Evolutionary conservation across 805 yeast genomes (phyloP).

Genomic region (Ogataea saltuana): DNA sequence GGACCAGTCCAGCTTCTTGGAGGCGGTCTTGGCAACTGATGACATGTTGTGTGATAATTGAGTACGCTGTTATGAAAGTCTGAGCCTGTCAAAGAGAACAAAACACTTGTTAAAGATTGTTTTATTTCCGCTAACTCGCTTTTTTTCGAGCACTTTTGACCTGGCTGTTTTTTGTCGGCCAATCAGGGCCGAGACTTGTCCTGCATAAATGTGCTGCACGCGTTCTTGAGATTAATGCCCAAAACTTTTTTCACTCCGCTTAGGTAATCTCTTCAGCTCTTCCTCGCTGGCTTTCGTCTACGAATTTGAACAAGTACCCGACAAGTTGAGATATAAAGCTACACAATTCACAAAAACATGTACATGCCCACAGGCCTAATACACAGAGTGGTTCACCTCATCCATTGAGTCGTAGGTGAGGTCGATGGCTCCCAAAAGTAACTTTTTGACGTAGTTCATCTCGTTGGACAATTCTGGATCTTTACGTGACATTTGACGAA

Average conservation of each 20-base stretch:
- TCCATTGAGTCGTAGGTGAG: conserved; percentile 29
- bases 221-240: too few relatives aligned
- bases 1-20: conserved; percentile 94
- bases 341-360: too few relatives aligned
- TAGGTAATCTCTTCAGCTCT: too few relatives aligned
- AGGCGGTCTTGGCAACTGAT: conserved; percentile 53
- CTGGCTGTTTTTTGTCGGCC: conserved; percentile 16
- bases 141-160: conserved; percentile 8
- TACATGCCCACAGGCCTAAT: too few relatives aligned
- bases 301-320: too few relatives aligned
- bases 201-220: conserved; percentile 6
- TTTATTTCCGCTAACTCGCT: conserved; percentile 9
- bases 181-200: conserved; percentile 11
- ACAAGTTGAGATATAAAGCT: too few relatives aligned
- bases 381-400: conserved; percentile 22
- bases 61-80: neutral
- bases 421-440: conserved; percentile 29
- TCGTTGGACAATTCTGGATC: conserved; percentile 27
- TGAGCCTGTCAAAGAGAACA: neutral
- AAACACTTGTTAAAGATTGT: neutral
- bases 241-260: too few relatives aligned
- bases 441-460: conserved; percentile 28
- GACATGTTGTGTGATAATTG: conserved; percentile 18
- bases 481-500: conserved; percentile 24
- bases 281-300: too few relatives aligned